phyloP scores from a whole-genome alignment of 352 stramenopile species.

The Globisporangium spinosum region DNA sequence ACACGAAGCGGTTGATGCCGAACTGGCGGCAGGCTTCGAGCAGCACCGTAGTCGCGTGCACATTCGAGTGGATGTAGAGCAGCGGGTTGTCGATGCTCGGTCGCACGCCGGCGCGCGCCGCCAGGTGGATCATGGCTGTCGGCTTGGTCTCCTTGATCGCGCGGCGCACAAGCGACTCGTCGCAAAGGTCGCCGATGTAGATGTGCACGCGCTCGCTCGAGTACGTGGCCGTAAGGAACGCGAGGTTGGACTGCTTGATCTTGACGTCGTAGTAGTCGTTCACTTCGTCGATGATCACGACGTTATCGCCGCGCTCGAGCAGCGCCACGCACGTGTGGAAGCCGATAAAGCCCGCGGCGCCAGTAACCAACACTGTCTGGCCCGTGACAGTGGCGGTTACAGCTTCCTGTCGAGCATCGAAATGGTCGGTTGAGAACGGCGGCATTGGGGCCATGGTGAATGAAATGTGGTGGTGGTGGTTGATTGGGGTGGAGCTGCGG shows the following conservation, averaged over 20 bases:
- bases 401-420: neutral
- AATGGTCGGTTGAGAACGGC: neutral
- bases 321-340: constrained; percentile 92
- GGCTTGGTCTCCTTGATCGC: constrained; percentile 89
- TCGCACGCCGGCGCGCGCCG: constrained; percentile 94
- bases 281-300: constrained; percentile 97
- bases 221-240: constrained; percentile 67
- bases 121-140: constrained; percentile 92
- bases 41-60: constrained; percentile 91
- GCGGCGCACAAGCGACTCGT: constrained; percentile 87
- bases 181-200: constrained; percentile 93
- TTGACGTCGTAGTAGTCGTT: constrained; percentile 99
- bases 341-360: constrained; percentile 96
- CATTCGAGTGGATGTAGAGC: constrained; percentile 98
- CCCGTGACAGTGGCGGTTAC: neutral
- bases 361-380: constrained; percentile 73
- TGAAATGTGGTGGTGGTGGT: no score
- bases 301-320: constrained; percentile 84
- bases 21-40: constrained; percentile 91
- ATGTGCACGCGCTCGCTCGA: constrained; percentile 58
- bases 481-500: neutral
- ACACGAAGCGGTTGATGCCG: constrained; percentile 93
- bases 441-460: neutral
- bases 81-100: constrained; percentile 97
- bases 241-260: constrained; percentile 95